phyloP scores from a whole-genome alignment of 2,329 filamentous ascomycete species.

The Calonectria leucothoes region DNA sequence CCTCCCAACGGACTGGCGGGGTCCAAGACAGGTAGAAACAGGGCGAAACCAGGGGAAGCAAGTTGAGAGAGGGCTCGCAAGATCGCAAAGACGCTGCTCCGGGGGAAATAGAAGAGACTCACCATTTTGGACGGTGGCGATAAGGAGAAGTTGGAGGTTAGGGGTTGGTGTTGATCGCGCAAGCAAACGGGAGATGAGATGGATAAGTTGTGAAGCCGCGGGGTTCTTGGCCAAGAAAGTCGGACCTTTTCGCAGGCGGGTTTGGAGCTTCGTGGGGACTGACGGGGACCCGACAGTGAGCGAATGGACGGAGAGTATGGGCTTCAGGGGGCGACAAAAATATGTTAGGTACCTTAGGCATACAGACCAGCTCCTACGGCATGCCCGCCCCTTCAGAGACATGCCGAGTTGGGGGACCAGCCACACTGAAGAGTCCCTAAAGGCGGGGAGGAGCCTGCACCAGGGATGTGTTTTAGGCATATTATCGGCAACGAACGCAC shows the following conservation, averaged over 20 bases:
- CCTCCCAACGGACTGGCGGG: conserved; percentile 42
- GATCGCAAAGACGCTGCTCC: conserved; percentile 10
- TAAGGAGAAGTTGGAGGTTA: conserved; percentile 32
- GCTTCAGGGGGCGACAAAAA: conserved; percentile 2
- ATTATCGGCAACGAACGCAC: background rate
- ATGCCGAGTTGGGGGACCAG: background rate
- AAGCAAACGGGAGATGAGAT: conserved; percentile 42
- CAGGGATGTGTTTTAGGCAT: background rate
- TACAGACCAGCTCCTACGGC: background rate
- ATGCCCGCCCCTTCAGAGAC: background rate
- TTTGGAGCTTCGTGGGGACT: conserved; percentile 44
- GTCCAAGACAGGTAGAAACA: conserved; percentile 34
- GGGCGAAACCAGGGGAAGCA: conserved; percentile 21
- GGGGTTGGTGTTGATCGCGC: conserved; percentile 40
- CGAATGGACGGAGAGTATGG: conserved; percentile 19
- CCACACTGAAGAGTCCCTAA: conserved; percentile 6
- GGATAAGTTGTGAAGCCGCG: conserved; percentile 44
- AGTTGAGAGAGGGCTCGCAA: conserved; percentile 15
- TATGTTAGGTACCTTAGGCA: conserved; percentile 20
- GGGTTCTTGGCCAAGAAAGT: conserved; percentile 44
- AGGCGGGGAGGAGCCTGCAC: background rate
- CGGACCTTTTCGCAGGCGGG: conserved; percentile 41
- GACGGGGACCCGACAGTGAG: conserved; percentile 13
- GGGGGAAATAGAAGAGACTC: conserved; percentile 28
- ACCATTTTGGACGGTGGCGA: conserved; percentile 44